Percentiles rank a stretch among this genome's conserved stretches.
phyloP scores from a whole-genome alignment of 441 rosid species.

The Manihot esculenta region DNA sequence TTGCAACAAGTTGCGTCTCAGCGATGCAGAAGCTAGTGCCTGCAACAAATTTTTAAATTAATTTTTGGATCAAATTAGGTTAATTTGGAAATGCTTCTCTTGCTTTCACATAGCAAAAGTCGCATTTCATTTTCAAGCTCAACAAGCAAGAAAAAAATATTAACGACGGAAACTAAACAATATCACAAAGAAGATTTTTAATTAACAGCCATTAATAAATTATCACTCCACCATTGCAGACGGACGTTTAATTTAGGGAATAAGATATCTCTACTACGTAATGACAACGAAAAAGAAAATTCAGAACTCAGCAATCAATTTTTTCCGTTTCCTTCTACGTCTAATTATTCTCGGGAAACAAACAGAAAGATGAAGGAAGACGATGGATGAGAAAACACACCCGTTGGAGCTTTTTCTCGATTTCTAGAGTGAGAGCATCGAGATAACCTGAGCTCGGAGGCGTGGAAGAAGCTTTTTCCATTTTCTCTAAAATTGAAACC shows the following conservation, averaged over 20 bases:
- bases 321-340: no score
- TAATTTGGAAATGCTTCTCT: not conserved
- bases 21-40: constrained; percentile 86
- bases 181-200: not conserved
- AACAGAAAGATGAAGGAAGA: constrained; percentile 13
- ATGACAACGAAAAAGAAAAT: not conserved
- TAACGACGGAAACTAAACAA: no score
- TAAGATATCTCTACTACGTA: no score
- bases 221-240: not conserved
- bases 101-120: not conserved
- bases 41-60: constrained; percentile 22
- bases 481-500: constrained; percentile 13
- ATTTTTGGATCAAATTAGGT: not conserved
- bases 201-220: not conserved
- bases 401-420: constrained; percentile 91
- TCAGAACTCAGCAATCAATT: not conserved
- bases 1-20: constrained; percentile 77
- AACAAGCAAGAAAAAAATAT: not conserved
- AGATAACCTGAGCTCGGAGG: constrained; percentile 67
- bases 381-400: constrained; percentile 35
- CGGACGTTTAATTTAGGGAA: not conserved
- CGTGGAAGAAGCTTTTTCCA: constrained; percentile 53
- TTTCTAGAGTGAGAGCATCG: constrained; percentile 79
- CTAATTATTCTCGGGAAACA: constrained; percentile 14
- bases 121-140: not conserved